Conservation (phyloP, 2,329 filamentous ascomycete genomes). For the Monosporascus sp. region DNA sequence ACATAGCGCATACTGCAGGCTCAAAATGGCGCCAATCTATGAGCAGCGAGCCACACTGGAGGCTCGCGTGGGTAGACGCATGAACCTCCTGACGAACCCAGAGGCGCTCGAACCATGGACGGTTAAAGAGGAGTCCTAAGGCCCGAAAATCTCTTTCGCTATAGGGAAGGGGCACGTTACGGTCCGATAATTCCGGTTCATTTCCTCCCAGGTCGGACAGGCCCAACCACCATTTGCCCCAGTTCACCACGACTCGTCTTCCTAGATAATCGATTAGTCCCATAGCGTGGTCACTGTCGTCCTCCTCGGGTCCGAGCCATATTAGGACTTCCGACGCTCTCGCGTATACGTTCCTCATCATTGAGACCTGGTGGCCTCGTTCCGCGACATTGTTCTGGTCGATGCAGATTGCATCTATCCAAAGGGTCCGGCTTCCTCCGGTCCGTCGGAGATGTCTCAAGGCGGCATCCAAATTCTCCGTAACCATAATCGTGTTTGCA, state of each 20-base stretch:
- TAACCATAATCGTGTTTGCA: background rate
- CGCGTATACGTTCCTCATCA: conserved; percentile 1
- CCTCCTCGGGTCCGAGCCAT: background rate
- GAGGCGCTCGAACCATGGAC: background rate
- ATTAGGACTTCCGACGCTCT: background rate
- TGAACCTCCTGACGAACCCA: background rate
- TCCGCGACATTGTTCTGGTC: background rate
- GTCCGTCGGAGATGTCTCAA: background rate
- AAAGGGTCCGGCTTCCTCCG: background rate
- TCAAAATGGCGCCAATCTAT: background rate
- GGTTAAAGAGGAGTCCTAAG: background rate
- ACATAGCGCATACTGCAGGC: background rate
- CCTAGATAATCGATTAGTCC: background rate
- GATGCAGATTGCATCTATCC: conserved; percentile 5
- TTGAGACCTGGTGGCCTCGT: conserved; percentile 1
- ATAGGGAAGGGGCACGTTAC: background rate
- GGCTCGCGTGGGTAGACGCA: background rate
- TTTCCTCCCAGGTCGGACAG: background rate
- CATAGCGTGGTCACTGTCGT: background rate
- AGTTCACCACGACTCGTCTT: background rate
- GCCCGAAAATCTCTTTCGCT: background rate
- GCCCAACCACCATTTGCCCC: fast-evolving
- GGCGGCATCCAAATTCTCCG: background rate
- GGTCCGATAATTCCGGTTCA: background rate
- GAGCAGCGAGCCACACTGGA: background rate